Percentiles rank a stretch among this genome's conserved stretches.
phyloP scores from a whole-genome alignment of 495 filamentous ascomycete species.

The Xylaria sp. region DNA sequence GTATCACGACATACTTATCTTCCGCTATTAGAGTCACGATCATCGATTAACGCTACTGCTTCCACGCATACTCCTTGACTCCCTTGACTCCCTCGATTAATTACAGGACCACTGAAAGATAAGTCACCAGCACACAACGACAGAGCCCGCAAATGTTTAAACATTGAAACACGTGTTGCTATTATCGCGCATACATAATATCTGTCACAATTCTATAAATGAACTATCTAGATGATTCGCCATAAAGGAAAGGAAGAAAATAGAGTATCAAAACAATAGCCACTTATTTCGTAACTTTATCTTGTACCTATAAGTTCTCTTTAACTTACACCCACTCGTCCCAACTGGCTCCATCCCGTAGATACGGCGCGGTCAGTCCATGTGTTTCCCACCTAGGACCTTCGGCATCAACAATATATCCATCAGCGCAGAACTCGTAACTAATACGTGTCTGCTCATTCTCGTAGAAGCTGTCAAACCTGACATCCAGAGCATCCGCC shows the following conservation, averaged over 20 bases:
- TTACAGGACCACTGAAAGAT: no score
- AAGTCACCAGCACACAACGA: not conserved
- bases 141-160: not conserved
- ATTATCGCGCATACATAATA: no score
- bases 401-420: conserved; percentile 63
- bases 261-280: not conserved
- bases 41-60: not conserved
- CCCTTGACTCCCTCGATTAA: no score
- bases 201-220: no score
- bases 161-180: no score
- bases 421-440: conserved; percentile 61
- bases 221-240: no score
- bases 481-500: conserved; percentile 46
- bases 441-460: conserved; percentile 41
- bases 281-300: not conserved
- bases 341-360: conserved; percentile 36
- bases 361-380: conserved; percentile 22
- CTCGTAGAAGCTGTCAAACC: conserved; percentile 62
- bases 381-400: conserved; percentile 50
- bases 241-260: not conserved
- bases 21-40: not conserved
- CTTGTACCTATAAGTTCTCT: not conserved
- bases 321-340: conserved; percentile 39
- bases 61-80: not conserved
- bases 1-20: not conserved